Percentiles rank a stretch among this genome's conserved stretches.
phyloP scores from a whole-genome alignment of 805 yeast genomes.

The Cyberlindnera maritima region DNA sequence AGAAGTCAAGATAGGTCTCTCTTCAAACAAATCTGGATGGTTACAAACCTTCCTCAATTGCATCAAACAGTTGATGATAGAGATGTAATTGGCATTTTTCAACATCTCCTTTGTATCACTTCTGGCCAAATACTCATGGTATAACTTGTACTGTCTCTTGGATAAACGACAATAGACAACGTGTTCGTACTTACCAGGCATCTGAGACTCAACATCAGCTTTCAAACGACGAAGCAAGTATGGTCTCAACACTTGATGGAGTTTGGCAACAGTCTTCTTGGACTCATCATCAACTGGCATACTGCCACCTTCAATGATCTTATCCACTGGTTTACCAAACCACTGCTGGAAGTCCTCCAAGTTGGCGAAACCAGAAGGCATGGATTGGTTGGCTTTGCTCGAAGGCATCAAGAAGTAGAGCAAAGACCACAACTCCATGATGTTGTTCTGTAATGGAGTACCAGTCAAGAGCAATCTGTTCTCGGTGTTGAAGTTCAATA shows the following conservation, averaged over 20 bases:
- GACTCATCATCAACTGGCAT: conserved; percentile 70
- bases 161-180: conserved; percentile 88
- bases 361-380: conserved; percentile 93
- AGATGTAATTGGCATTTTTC: conserved; percentile 90
- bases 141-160: conserved; percentile 85
- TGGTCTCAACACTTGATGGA: conserved; percentile 93
- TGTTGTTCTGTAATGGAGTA: conserved; percentile 93
- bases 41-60: conserved; percentile 95
- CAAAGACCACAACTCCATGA: conserved; percentile 94
- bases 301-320: conserved; percentile 73
- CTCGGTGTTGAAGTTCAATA: conserved; percentile 89
- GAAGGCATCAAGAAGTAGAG: conserved; percentile 96
- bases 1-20: conserved; percentile 90
- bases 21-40: conserved; percentile 95
- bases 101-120: conserved; percentile 93
- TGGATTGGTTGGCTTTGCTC: conserved; percentile 60
- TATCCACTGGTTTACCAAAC: conserved; percentile 98
- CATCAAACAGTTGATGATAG: conserved; percentile 96
- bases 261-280: conserved; percentile 74
- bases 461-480: conserved; percentile 88
- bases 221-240: conserved; percentile 87
- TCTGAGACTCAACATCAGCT: conserved; percentile 96
- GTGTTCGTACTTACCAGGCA: conserved; percentile 98
- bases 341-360: conserved; percentile 94
- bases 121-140: conserved; percentile 96